Evolutionary conservation across 1,284 basidiomycete species (phyloP), one percentile per base, ranked within the genome.

Genomic region (Jaminaea rosea): DNA sequence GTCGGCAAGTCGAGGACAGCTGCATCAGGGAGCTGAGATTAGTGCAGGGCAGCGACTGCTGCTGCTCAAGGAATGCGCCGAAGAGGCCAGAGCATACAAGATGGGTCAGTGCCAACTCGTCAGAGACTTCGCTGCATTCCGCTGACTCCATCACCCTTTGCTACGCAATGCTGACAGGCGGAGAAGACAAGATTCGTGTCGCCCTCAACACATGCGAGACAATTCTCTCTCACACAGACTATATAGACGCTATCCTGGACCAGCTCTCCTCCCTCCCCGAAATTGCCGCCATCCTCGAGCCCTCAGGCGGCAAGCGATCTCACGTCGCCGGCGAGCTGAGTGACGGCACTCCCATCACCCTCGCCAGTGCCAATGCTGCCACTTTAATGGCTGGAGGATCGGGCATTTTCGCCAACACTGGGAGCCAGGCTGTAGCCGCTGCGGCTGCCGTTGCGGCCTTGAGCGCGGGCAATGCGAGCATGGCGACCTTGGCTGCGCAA

Each of bases 121-220:
- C n/a, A n/a, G n/a, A n/a, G n/a, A n/a, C n/a, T n/a, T n/a, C n/a
- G n/a, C n/a, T n/a, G n/a, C n/a, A n/a, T n/a, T n/a, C n/a, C n/a
- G n/a, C n/a, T n/a, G n/a, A n/a, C n/a, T n/a, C n/a, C n/a, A n/a
- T n/a, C n/a, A n/a, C n/a, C n/a, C n/a, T n/a, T n/a, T n/a, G n/a
- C n/a, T n/a, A n/a, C n/a, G n/a, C n/a, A n/a, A n/a, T n/a, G n/a
- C n/a, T n/a, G n/a, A n/a, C n/a, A n/a, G n/a, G 94, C 34, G 89
- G 88, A 41, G 94, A 98, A 75, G 93, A 99, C 83, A 98, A 98
- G 80, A 97, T 98, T 73, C 83, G 92, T 67, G 91, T 97, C 53
- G 91, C 91, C 9, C 89, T 86, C 62, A 87, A 87, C 63, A 92
- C 92, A 9, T 89, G 90, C 49, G 93, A 99, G 77, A 87, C 79